Evolutionary conservation across 108 stramenopile genomes (phyloP), one percentile per base, ranked within the genome.

Genomic region (Nannochloropsis gaditana): DNA sequence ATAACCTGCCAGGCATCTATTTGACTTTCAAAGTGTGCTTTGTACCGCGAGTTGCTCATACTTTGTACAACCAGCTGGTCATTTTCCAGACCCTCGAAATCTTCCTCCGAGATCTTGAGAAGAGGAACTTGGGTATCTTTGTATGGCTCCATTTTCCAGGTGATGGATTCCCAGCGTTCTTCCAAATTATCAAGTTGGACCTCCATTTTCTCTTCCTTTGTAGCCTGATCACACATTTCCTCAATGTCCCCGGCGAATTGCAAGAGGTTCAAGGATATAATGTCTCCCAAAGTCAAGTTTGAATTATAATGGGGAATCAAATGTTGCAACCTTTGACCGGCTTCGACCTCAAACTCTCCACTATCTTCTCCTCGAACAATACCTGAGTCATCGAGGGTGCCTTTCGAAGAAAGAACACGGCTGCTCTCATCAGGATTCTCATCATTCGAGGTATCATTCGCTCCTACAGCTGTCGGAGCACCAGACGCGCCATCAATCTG

Each of bases 151-250:
- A 89, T 91, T 9, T 83, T 82, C 84, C 93, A 94, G 43, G 91
- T 90, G 80, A 93, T 92, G 47, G 82, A 80, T 31, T 79, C 41
- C 94, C 94, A 95, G 15, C 90, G 86, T n/a, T 92, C 92, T 3
- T 89, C 89, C 50, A 95, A 91, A 47, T 87, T 45, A 31, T 88
- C 45, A 10, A 95, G 92, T 11, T 89, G 86, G 21, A 83, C 81
- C 84, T 94, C 94, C 90, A 95, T 94, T 83, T 95, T 95, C 81
- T 91, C 93, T 84, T 95, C 94, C 86, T 95, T 95, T 43, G 83
- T 84, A 19, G 94, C 94, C 85, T 90, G 89, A 84, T 95, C 94
- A 44, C 91, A 90, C 42, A 95, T 94, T 44, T 94, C 94, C 81
- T 95, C 94, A 6, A 95, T 94, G 41, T 94, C 92, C 45, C 89